phyloP scores from a whole-genome alignment of 2,329 filamentous ascomycete species.

The Botrytis cinerea region DNA sequence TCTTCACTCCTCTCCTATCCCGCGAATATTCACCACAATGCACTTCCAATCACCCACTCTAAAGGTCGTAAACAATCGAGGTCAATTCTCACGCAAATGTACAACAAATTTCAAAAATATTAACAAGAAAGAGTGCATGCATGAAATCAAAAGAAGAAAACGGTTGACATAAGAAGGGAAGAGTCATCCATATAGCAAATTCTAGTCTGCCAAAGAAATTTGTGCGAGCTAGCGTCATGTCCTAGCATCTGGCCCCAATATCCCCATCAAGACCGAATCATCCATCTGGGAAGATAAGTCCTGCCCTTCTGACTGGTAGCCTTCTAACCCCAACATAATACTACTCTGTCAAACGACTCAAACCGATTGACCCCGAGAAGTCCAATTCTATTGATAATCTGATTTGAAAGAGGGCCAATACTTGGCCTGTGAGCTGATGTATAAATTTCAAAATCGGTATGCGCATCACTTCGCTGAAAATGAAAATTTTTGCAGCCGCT shows the following conservation, averaged over 20 bases:
- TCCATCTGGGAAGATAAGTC: slow-evolving; percentile 10
- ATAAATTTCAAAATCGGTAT: not conserved
- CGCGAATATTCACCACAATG: not conserved
- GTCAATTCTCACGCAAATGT: not conserved
- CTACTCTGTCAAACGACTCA: slow-evolving; percentile 13
- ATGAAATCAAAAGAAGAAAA: not conserved
- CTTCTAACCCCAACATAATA: slow-evolving; percentile 3
- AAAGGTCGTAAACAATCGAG: not conserved
- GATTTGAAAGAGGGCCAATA: not conserved
- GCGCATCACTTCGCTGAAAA: not conserved
- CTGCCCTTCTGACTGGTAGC: slow-evolving; percentile 10
- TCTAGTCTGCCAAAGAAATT: not conserved
- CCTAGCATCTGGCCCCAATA: not conserved
- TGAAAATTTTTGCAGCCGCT: slow-evolving; percentile 9
- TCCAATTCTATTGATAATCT: not conserved
- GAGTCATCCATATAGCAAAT: slow-evolving; percentile 3
- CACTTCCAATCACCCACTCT: not conserved
- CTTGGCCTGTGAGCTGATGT: not conserved
- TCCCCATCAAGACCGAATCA: not conserved
- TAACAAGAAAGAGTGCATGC: slow-evolving; percentile 3
- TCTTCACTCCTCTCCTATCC: slow-evolving; percentile 3
- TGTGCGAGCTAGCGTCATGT: slow-evolving; percentile 10
- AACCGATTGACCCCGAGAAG: not conserved
- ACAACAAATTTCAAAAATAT: not conserved
- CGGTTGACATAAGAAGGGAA: not conserved